Percentiles rank a stretch among this genome's conserved stretches.
These are phyloP conservation scores for Lactuca sativa DNA, from an alignment of 129 eudicot genomes.

Conservation along the genomic window DNA sequence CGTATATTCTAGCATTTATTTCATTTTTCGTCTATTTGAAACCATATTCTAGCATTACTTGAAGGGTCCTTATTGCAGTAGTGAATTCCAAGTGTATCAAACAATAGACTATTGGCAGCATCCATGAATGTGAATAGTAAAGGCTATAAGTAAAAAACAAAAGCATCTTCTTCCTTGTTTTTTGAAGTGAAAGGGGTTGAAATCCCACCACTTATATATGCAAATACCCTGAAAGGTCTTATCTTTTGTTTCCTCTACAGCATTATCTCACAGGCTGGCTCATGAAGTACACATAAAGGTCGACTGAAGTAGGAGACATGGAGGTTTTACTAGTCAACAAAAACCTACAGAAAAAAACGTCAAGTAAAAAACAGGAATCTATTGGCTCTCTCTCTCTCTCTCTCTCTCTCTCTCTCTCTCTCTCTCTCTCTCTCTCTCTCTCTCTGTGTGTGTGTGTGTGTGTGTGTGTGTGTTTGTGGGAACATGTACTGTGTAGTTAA, in stretches of 20 bases:
- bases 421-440: too few species aligned
- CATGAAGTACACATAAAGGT: slow-evolving; percentile 6
- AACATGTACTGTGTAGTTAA: too few species aligned
- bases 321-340: slow-evolving; percentile 7
- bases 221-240: neutral
- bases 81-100: neutral
- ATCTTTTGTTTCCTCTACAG: slow-evolving; percentile 19
- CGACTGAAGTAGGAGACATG: slow-evolving; percentile 21
- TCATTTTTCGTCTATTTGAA: too few species aligned
- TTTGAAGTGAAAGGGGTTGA: neutral
- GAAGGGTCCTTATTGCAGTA: too few species aligned
- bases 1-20: neutral
- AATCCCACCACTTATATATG: neutral
- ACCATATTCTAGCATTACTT: neutral
- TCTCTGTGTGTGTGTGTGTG: neutral
- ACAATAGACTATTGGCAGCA: neutral
- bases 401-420: too few species aligned
- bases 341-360: slow-evolving; percentile 9
- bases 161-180: neutral
- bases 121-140: neutral
- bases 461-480: neutral
- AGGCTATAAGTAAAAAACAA: neutral
- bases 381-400: too few species aligned
- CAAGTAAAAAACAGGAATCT: slow-evolving; percentile 10
- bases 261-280: neutral